These are phyloP conservation scores for Mallotus repandus DNA, from an alignment of 441 rosid genomes.

Conservation along the genomic window DNA sequence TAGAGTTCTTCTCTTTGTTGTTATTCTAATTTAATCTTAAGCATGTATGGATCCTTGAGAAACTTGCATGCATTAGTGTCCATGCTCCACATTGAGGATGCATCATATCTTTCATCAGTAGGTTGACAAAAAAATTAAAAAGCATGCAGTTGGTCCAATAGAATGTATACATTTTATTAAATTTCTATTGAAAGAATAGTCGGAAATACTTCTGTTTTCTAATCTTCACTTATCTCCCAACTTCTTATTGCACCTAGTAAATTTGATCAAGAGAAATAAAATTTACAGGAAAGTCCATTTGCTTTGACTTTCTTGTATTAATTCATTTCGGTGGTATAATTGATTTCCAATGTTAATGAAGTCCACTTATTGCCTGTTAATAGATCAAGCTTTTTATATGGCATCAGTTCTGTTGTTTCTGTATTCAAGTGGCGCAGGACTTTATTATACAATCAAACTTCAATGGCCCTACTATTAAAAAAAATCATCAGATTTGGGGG, in stretches of 20 bases:
- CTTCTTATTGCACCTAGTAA: background rate
- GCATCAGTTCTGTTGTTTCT: background rate
- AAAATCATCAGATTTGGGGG: background rate
- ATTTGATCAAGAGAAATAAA: background rate
- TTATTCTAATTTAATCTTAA: too few species aligned
- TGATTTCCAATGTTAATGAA: background rate
- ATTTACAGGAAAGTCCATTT: background rate
- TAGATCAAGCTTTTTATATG: background rate
- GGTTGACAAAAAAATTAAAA: too few species aligned
- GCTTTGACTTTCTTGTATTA: background rate
- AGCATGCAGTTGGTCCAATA: too few species aligned
- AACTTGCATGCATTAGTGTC: too few species aligned
- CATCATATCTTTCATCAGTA: too few species aligned
- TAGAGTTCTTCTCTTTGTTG: constrained; percentile 13
- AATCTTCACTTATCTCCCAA: background rate
- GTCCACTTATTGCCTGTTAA: background rate
- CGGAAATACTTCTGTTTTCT: too few species aligned
- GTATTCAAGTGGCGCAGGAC: background rate
- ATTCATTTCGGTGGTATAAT: background rate
- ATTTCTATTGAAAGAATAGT: too few species aligned
- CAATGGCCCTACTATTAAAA: background rate
- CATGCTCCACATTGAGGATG: too few species aligned
- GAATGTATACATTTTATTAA: too few species aligned
- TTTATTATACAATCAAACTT: background rate
- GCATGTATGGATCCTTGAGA: too few species aligned